Evolutionary conservation across 805 yeast species (phyloP).

Genomic region (Myxozyma neglecta): DNA sequence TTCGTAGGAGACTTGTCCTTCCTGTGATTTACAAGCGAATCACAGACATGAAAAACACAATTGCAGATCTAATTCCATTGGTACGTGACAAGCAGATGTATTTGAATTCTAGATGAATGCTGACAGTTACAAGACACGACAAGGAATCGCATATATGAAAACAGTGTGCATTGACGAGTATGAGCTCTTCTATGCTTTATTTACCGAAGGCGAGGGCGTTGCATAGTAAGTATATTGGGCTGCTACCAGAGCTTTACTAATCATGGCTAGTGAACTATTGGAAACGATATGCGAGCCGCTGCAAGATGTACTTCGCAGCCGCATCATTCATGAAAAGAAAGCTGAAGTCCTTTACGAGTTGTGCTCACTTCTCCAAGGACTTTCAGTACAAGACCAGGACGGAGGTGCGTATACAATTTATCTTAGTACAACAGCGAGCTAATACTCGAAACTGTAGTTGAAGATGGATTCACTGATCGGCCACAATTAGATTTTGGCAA

Average conservation of each 20-base stretch:
- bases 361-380: slow-evolving; percentile 56
- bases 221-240: slow-evolving; percentile 41
- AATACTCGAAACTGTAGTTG: slow-evolving; percentile 6
- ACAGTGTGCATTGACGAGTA: slow-evolving; percentile 63
- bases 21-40: slow-evolving; percentile 46
- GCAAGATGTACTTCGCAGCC: slow-evolving; percentile 66
- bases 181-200: slow-evolving; percentile 56
- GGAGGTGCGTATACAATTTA: neutral
- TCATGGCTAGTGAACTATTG: slow-evolving; percentile 49
- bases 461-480: slow-evolving; percentile 31
- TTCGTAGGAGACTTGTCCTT: slow-evolving; percentile 53
- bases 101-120: neutral
- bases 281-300: slow-evolving; percentile 70
- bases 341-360: slow-evolving; percentile 72
- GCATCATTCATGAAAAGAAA: slow-evolving; percentile 67
- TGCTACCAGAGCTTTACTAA: neutral
- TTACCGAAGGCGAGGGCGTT: slow-evolving; percentile 43
- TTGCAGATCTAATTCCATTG: slow-evolving; percentile 52
- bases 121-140: slow-evolving; percentile 47
- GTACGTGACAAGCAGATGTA: slow-evolving; percentile 5
- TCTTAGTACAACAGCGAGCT: neutral
- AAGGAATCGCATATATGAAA: slow-evolving; percentile 58
- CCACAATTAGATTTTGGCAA: slow-evolving; percentile 52
- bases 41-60: slow-evolving; percentile 37
- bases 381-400: slow-evolving; percentile 37